phyloP scores from a whole-genome alignment of 345 rosid genomes.

The Melaleuca quinquenervia region DNA sequence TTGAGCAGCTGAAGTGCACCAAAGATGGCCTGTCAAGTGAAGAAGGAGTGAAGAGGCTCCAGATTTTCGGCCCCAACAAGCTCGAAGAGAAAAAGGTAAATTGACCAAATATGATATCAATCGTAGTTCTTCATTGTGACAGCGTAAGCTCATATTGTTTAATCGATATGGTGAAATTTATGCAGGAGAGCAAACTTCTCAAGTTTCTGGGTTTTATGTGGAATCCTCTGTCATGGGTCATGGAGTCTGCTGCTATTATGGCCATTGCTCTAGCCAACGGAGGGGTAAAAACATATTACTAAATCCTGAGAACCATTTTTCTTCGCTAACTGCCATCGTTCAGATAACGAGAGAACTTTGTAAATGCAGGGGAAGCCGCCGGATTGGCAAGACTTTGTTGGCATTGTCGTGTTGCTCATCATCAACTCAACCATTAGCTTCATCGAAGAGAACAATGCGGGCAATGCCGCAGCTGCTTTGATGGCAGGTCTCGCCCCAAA shows the following conservation, averaged over 20 bases:
- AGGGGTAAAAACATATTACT: constrained; percentile 14
- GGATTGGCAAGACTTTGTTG: constrained; percentile 92
- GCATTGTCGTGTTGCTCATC: constrained; percentile 56
- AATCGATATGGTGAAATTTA: background rate
- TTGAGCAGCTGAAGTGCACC: constrained; percentile 67
- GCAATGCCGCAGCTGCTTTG: constrained; percentile 92
- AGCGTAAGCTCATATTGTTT: background rate
- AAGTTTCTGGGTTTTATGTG: constrained; percentile 95
- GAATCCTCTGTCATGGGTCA: constrained; percentile 97
- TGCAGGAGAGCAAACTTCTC: constrained; percentile 50
- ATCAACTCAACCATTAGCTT: constrained; percentile 93
- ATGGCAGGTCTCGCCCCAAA: constrained; percentile 97
- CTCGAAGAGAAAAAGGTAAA: constrained; percentile 61
- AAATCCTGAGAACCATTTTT: background rate
- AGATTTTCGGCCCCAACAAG: constrained; percentile 72
- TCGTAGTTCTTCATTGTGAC: background rate
- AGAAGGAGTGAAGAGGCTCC: constrained; percentile 72
- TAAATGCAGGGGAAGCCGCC: constrained; percentile 54
- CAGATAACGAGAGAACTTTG: background rate
- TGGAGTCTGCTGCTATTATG: constrained; percentile 94
- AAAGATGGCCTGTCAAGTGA: constrained; percentile 55
- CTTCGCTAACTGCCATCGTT: background rate
- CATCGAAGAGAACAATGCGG: constrained; percentile 90
- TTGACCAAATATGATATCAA: background rate
- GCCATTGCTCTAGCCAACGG: constrained; percentile 89